A percentile compares a stretch with the other conserved stretches of the same genome.
Conservation (phyloP, 106 monocot genomes). For the Allium cepa region DNA sequence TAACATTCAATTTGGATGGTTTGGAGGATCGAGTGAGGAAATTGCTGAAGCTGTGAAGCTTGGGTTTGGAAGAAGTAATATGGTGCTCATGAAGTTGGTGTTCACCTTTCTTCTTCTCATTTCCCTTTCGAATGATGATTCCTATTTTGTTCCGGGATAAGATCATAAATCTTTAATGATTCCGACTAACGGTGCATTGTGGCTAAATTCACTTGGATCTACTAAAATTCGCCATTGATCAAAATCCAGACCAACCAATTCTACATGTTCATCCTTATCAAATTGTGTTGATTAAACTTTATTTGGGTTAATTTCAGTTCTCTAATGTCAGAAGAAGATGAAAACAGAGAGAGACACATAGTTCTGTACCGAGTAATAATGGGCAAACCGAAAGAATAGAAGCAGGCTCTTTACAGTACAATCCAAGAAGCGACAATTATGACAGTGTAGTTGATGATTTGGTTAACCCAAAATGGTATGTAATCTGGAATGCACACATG, state of each 20-base stretch:
- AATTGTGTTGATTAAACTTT: too few species aligned
- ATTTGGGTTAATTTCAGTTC: neutral
- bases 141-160: too few species aligned
- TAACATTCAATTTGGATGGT: slow-evolving; percentile 60
- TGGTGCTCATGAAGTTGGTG: slow-evolving; percentile 31
- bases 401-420: slow-evolving; percentile 23
- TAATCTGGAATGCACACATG: slow-evolving; percentile 59
- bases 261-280: too few species aligned
- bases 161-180: too few species aligned
- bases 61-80: slow-evolving; percentile 34
- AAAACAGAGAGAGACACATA: slow-evolving; percentile 44
- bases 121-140: slow-evolving; percentile 37
- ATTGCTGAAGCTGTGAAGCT: slow-evolving; percentile 18
- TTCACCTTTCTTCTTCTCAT: slow-evolving; percentile 44
- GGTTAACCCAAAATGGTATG: slow-evolving; percentile 36
- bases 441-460: slow-evolving; percentile 56
- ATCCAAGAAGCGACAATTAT: slow-evolving; percentile 34
- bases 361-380: slow-evolving; percentile 53
- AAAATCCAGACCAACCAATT: too few species aligned
- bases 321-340: slow-evolving; percentile 29
- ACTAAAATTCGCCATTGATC: too few species aligned
- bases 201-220: too few species aligned
- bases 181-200: too few species aligned
- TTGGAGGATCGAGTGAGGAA: slow-evolving; percentile 20
- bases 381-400: slow-evolving; percentile 37